phyloP scores from a whole-genome alignment of 208 protist species.

The Strigomonas culicis region DNA sequence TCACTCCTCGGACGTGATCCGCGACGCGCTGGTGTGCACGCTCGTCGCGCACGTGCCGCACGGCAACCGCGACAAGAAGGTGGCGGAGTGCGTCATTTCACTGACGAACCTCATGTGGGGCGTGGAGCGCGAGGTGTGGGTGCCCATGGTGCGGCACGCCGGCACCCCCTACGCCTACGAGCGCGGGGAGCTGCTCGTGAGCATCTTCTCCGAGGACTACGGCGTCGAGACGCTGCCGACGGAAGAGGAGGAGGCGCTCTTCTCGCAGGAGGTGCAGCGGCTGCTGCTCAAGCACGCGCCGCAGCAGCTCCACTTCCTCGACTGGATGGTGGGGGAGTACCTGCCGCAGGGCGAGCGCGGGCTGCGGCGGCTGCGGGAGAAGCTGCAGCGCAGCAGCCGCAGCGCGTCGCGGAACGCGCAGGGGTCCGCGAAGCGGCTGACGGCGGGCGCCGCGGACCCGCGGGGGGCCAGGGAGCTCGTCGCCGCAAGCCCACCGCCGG shows the following conservation, averaged over 20 bases:
- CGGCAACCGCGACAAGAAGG: constrained; percentile 28
- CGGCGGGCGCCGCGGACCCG: constrained; percentile 11
- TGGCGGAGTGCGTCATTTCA: constrained; percentile 72
- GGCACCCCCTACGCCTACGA: constrained; percentile 70
- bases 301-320: constrained; percentile 69
- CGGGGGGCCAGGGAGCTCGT: no score
- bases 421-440: not conserved
- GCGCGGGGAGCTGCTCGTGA: constrained; percentile 55
- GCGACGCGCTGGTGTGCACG: constrained; percentile 64
- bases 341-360: constrained; percentile 16
- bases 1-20: constrained; percentile 35
- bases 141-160: constrained; percentile 63
- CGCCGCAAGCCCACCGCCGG: not conserved
- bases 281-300: constrained; percentile 54
- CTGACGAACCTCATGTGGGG: constrained; percentile 50
- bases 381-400: not conserved
- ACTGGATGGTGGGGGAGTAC: constrained; percentile 69
- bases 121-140: constrained; percentile 56
- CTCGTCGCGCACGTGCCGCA: constrained; percentile 20
- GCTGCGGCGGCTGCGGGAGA: constrained; percentile 1
- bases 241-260: constrained; percentile 46
- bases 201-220: constrained; percentile 69
- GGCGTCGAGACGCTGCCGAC: constrained; percentile 39
- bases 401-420: not conserved
- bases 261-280: constrained; percentile 46